phyloP scores from a whole-genome alignment of 441 rosid genomes.

The Francoa sonchifolia region DNA sequence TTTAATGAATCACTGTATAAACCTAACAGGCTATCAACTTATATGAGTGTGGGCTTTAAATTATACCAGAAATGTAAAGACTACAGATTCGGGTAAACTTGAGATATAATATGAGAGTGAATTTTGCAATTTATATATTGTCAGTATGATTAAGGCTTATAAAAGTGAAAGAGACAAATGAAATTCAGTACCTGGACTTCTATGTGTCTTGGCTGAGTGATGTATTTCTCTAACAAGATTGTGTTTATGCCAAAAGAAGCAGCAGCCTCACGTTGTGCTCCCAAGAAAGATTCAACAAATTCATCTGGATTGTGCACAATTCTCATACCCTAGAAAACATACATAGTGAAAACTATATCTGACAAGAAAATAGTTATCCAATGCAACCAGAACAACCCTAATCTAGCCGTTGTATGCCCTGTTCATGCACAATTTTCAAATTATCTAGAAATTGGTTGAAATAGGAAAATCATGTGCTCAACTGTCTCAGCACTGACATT shows the following conservation, averaged over 20 bases:
- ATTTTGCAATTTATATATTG: neutral
- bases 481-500: too few relatives aligned
- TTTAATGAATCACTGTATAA: constrained; percentile 4
- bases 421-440: too few relatives aligned
- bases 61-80: too few relatives aligned
- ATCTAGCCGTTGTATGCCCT: constrained; percentile 1
- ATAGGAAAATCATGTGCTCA: too few relatives aligned
- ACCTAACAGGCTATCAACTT: constrained; percentile 9
- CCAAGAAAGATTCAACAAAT: constrained; percentile 68
- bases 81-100: too few relatives aligned
- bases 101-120: neutral
- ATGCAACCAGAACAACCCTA: neutral
- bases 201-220: constrained; percentile 80
- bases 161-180: constrained; percentile 1
- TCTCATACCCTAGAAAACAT: constrained; percentile 76
- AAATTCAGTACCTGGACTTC: constrained; percentile 94
- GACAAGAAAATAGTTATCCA: constrained; percentile 8
- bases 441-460: too few relatives aligned
- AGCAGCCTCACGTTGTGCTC: constrained; percentile 94
- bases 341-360: constrained; percentile 18
- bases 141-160: too few relatives aligned
- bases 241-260: constrained; percentile 85
- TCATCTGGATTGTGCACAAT: constrained; percentile 55
- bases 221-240: constrained; percentile 88
- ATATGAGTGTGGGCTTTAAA: too few relatives aligned